Evolutionary conservation across 2,329 filamentous ascomycete species (phyloP).

Genomic region (Claviceps paspali): DNA sequence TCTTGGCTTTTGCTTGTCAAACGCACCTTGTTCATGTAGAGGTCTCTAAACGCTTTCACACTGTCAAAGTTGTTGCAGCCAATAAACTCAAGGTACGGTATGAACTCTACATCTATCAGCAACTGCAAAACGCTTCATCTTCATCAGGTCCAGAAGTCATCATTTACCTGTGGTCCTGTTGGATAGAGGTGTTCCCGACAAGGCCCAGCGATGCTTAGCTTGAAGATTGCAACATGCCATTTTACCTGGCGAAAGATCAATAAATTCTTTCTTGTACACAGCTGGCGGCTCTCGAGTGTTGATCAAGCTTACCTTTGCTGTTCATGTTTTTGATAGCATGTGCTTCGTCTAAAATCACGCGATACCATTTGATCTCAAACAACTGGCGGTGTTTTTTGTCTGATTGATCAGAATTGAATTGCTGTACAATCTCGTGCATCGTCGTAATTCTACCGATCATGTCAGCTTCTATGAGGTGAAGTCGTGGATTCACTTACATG

Average conservation of each 20-base stretch:
- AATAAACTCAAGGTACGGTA: conserved; percentile 19
- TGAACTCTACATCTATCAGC: conserved; percentile 16
- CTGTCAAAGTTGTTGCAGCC: conserved; percentile 7
- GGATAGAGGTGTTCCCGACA: conserved; percentile 21
- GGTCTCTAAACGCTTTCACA: not conserved
- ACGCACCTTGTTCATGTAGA: conserved; percentile 10
- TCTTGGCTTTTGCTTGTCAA: not conserved
- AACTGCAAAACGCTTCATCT: not conserved
- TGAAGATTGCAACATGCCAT: conserved; percentile 12
- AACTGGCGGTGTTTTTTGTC: not conserved
- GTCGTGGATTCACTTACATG: not conserved
- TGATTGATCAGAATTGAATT: conserved; percentile 5
- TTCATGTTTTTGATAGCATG: conserved; percentile 37
- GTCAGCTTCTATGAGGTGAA: not conserved
- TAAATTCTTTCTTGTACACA: not conserved
- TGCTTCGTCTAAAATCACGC: conserved; percentile 42
- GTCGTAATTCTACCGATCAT: conserved; percentile 14
- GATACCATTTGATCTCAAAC: conserved; percentile 22
- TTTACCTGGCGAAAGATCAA: not conserved
- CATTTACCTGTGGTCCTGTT: conserved; percentile 16
- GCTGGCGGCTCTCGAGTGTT: not conserved
- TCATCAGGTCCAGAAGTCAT: not conserved
- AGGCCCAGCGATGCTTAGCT: conserved; percentile 18
- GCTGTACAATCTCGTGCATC: conserved; percentile 12
- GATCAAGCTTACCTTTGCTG: conserved; percentile 13